Evolutionary conservation across 495 filamentous ascomycete genomes (phyloP), one percentile per base, ranked within the genome.

Genomic region (Penicillium paradoxum): DNA sequence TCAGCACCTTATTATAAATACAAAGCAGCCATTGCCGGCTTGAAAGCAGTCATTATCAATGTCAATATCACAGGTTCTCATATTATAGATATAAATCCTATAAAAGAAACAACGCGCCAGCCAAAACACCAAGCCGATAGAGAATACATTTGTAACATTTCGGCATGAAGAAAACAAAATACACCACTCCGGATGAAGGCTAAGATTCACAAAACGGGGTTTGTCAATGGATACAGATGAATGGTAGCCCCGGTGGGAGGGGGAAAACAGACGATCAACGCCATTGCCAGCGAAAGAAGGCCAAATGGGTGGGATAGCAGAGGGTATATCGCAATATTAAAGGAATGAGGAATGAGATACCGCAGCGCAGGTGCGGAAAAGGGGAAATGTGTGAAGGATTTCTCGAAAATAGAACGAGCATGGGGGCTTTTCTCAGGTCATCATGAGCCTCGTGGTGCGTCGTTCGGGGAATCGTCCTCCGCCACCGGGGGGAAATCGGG

Each of bases 361-460:
- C 11, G 14, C 27, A 25, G 42, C 22, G 33, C 33, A 60, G 15
- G 24, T 34, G 32, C 8, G 19, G 33, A 38, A 21, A 27, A 27
- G 24, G 7, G 24, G 34, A 53, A n/a, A 52, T 22, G 34, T 52
- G 34, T 19, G 39, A 10, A 40, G 17, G 17, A 2, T 39, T 25
- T 50, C 33, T n/a, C 11, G 15, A 10, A 18, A 22, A 34, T 45
- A 45, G 27, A 50, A 46, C 36, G 56, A 46, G 2, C 27, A 53
- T 9, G 22, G 18, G 6, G 21, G n/a, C 7, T 49, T 19, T 42
- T 11, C 56, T 79, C 72, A 87, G 83, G 91, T 88, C 86, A 93
- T 93, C 77, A 92, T 92, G 60, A 96, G 67, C 70, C 81, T 80
- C 51, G 90, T 96, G 63, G 85, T 92, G 53, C 90, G 74, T 66